Conservation (phyloP, 257 asterid genomes). For the Echites panduratus region DNA sequence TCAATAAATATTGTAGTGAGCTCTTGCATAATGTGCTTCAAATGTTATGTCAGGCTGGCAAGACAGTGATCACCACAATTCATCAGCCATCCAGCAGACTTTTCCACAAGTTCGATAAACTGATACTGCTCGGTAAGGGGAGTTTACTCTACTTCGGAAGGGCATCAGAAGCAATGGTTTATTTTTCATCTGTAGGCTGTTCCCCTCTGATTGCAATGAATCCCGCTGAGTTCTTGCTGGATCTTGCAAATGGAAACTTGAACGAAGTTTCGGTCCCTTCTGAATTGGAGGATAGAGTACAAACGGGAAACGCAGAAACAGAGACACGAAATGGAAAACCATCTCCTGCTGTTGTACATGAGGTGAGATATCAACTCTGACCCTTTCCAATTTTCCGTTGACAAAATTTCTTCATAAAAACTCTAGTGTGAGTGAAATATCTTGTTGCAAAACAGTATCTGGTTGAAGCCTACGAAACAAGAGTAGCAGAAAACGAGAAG, state of each 20-base stretch:
- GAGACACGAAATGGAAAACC: conserved; percentile 53
- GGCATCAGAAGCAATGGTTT: conserved; percentile 66
- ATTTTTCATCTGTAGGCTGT: conserved; percentile 77
- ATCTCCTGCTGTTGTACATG: conserved; percentile 51
- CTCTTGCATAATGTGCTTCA: background rate
- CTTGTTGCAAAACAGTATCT: conserved; percentile 51
- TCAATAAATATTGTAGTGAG: background rate
- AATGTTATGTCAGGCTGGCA: conserved; percentile 55
- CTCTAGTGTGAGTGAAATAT: background rate
- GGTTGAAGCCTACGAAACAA: conserved; percentile 72
- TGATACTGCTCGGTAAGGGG: conserved; percentile 81
- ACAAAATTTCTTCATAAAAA: background rate
- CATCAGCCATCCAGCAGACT: conserved; percentile 97
- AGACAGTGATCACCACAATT: conserved; percentile 86
- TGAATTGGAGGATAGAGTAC: conserved; percentile 69
- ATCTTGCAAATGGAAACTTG: conserved; percentile 83
- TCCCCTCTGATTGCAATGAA: conserved; percentile 78
- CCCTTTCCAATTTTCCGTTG: background rate
- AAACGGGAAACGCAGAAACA: conserved; percentile 38
- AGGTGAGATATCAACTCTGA: conserved; percentile 28
- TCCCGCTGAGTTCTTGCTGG: conserved; percentile 92
- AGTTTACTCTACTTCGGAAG: conserved; percentile 77
- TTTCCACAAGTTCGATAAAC: conserved; percentile 83
- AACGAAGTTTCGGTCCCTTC: conserved; percentile 78
- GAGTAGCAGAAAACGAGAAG: conserved; percentile 66